Evolutionary conservation across 1,139 yeast genomes (phyloP), one percentile per base, ranked within the genome.

Genomic region (Debaryomycetaceae sp.): DNA sequence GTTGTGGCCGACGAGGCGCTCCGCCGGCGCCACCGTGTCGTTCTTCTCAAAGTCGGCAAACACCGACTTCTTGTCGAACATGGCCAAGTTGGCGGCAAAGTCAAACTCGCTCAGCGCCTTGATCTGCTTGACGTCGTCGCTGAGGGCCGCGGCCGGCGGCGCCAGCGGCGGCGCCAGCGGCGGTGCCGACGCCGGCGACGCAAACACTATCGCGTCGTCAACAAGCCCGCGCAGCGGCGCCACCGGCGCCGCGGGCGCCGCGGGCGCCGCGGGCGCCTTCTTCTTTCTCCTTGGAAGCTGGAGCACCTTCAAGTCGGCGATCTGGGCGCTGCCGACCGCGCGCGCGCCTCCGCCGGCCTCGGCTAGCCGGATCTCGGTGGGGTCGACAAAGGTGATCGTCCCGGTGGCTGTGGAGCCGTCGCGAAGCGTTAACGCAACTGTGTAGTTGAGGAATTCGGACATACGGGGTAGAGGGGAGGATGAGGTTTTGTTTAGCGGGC

Each of bases 41-140:
- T 65, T 61, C 41, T 69, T 70, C 31, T 78, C 77, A 48, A 88
- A 73, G 48, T 84, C 86, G 34, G 82, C 83, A 53, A 89, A 83
- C 5, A 88, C 91, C 5, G 80, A 67, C 39, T 71, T 65, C 53
- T 89, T 89, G 55, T 89, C 94, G 49, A 89, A 89, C 67, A 80
- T 75, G 18, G 83, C 81, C 42, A 88, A 67, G 48, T 83, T 85
- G 8, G 88, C 82, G 37, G 77, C 85, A 55, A 89, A 89, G 53
- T 89, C 96, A 58, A 89, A 89, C 41, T 88, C 96, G 15, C 69
- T 76, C 23, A 73, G 56, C 18, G 61, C 44, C 42, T 74, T 74
- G 39, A 76, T 69, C 31, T 66, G 60, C 12, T 58, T 49, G 4
- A 71, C 71, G 38, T 72, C 77, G 11, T 43, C 42, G 18, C 65